phyloP scores from a whole-genome alignment of 2,329 filamentous ascomycete genomes.

The Chaetomium sp. region DNA sequence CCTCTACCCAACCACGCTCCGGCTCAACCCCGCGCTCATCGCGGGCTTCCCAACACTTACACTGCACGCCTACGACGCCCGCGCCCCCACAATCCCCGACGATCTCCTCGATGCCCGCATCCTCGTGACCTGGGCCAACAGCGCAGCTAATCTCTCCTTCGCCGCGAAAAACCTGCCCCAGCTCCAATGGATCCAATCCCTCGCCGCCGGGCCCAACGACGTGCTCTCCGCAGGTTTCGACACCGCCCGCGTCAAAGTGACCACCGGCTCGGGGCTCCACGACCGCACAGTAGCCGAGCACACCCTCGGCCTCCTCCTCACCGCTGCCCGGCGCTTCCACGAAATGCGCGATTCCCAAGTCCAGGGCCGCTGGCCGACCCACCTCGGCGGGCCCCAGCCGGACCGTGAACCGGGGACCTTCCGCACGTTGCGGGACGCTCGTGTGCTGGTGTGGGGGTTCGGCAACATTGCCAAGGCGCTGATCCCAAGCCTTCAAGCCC shows the following conservation, averaged over 20 bases:
- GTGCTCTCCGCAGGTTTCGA: constrained; percentile 57
- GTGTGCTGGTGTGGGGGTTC: constrained; percentile 57
- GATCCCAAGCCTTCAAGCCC: constrained; percentile 44
- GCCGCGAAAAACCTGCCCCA: constrained; percentile 47
- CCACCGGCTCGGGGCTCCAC: constrained; percentile 57
- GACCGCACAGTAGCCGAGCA: constrained; percentile 61
- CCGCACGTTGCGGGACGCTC: constrained; percentile 53
- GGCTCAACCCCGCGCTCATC: constrained; percentile 47
- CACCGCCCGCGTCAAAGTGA: constrained; percentile 42
- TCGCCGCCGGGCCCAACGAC: constrained; percentile 61
- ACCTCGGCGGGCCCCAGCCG: constrained; percentile 56
- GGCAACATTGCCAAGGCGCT: constrained; percentile 60
- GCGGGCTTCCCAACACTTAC: constrained; percentile 49
- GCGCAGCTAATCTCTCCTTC: constrained; percentile 50
- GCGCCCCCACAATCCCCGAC: constrained; percentile 44
- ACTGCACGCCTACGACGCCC: constrained; percentile 56
- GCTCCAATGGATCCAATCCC: constrained; percentile 55
- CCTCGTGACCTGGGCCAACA: constrained; percentile 58
- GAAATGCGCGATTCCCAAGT: constrained; percentile 58
- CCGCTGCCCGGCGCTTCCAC: constrained; percentile 50
- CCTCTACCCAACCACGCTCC: constrained; percentile 58
- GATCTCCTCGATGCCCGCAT: constrained; percentile 53
- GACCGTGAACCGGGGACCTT: constrained; percentile 51
- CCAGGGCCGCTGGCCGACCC: constrained; percentile 50
- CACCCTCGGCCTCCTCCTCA: constrained; percentile 51